Base-by-base conservation (phyloP, 2,329 filamentous ascomycete species). In the Talaromyces pinophilus region DNA sequence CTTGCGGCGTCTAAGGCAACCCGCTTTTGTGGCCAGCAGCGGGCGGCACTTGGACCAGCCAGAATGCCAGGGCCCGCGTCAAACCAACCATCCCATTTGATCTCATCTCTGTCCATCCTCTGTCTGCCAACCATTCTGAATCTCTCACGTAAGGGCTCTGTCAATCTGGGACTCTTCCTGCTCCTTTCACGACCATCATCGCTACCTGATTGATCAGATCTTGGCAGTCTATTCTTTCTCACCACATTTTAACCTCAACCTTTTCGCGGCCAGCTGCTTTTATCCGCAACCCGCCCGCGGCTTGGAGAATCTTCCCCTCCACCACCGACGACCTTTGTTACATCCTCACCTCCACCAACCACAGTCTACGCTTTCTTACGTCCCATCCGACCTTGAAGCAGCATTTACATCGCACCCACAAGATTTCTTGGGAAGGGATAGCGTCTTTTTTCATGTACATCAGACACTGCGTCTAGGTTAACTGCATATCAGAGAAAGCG, bases 41-140 rank as follows among this genome's bases (percentile, higher is more conserved):
- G 75, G 69, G 76, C 75, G 76, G 74, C 73, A 76, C 70, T 72
- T 73, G 71, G 76, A 74, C 75, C 75, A 78, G 72, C 74, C 76
- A 78, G 74, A 75, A 70, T 67, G 38, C 71, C 74, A 72, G 73
- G 72, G 70, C 72, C 67, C 70, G 72, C 74, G 72, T 76, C 72
- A 72, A 72, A 71, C 70, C 71, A 68, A 73, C 68, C 71, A 65
- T 66, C 62, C 62, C 62, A 46, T 65, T 65, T 44, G 66, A 65
- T 67, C 66, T 59, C 62, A 75, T 74, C 73, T 70, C 68, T 70
- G 71, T 71, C 71, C 28, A 57, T 52, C 55, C 30, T 66, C 62
- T 63, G 52, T 60, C 67, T 63, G 25, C 62, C 65, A 65, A 57
- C 66, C 68, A 65, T 65, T 65, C 67, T 67, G 57, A 30, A 30